These are phyloP conservation scores for Saccharomycopsis babjevae DNA, from an alignment of 805 yeast species.

Conservation along the genomic window DNA sequence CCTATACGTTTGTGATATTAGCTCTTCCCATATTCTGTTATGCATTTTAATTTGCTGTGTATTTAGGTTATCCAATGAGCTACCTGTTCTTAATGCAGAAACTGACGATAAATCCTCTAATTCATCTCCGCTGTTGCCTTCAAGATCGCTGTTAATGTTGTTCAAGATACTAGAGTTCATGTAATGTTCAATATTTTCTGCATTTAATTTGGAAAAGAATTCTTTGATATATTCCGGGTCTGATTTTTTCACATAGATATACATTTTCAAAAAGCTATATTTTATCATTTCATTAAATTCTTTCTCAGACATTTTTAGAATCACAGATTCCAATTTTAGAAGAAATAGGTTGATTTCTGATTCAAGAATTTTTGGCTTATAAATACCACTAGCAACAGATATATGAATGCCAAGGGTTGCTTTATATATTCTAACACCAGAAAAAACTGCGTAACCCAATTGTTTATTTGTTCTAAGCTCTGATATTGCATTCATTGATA, in stretches of 20 bases:
- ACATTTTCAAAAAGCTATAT: conserved; percentile 28
- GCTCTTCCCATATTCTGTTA: conserved; percentile 39
- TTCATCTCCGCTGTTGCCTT: conserved; percentile 12
- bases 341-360: conserved; percentile 40
- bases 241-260: conserved; percentile 17
- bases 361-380: conserved; percentile 33
- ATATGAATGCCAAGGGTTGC: conserved; percentile 50
- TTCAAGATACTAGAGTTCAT: not conserved
- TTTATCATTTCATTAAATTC: conserved; percentile 30
- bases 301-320: conserved; percentile 25
- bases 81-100: conserved; percentile 20
- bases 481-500: conserved; percentile 34
- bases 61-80: conserved; percentile 17
- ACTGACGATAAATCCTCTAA: conserved; percentile 23
- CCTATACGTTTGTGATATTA: conserved; percentile 33
- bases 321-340: conserved; percentile 29
- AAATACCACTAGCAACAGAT: conserved; percentile 38
- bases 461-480: conserved; percentile 47
- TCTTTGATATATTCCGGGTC: conserved; percentile 17
- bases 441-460: conserved; percentile 52
- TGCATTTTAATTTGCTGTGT: conserved; percentile 30
- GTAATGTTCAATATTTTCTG: conserved; percentile 3
- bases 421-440: conserved; percentile 43
- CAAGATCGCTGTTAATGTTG: not conserved
- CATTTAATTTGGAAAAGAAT: conserved; percentile 12